A percentile compares a stretch with the other conserved stretches of the same genome.
Conservation (phyloP, 139 green algal species). For the Closterium sp. region DNA sequence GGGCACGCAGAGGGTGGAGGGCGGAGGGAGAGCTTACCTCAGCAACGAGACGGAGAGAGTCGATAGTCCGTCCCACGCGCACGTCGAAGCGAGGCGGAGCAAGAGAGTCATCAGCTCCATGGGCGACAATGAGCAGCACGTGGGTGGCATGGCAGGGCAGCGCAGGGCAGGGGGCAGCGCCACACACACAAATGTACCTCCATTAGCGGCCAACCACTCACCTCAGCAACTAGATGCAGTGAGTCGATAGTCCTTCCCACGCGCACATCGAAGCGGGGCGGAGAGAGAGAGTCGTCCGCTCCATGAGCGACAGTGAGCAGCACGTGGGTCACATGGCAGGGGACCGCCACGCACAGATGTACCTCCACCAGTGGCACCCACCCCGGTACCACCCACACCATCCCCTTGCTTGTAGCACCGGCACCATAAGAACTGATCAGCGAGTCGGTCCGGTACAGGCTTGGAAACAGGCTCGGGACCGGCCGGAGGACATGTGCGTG, state of each 20-base stretch:
- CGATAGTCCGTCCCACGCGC: too few species aligned
- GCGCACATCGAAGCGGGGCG: constrained; percentile 41
- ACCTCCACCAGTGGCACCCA: constrained; percentile 31
- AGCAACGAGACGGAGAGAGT: too few species aligned
- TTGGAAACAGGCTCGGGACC: constrained; percentile 32
- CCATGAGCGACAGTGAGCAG: constrained; percentile 50
- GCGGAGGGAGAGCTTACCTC: too few species aligned
- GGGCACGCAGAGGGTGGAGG: too few species aligned
- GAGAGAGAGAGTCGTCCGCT: constrained; percentile 16
- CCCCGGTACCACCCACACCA: constrained; percentile 27
- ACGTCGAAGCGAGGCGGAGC: constrained; percentile 35
- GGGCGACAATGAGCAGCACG: too few species aligned
- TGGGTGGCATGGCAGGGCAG: too few species aligned
- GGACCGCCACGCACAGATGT: constrained; percentile 43
- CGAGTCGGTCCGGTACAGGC: constrained; percentile 10
- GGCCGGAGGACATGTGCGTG: constrained; percentile 51
- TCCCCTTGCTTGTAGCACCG: constrained; percentile 6
- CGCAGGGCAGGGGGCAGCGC: too few species aligned
- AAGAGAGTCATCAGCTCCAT: too few species aligned
- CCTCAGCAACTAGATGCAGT: constrained; percentile 35
- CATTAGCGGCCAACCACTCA: constrained; percentile 53
- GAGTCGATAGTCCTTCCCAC: constrained; percentile 31
- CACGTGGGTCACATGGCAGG: constrained; percentile 40
- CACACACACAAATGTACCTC: too few species aligned
- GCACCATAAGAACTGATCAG: constrained; percentile 11